Percentiles rank a stretch among this genome's conserved stretches.
phyloP scores from a whole-genome alignment of 345 rosid genomes.

The Tarenaya hassleriana region DNA sequence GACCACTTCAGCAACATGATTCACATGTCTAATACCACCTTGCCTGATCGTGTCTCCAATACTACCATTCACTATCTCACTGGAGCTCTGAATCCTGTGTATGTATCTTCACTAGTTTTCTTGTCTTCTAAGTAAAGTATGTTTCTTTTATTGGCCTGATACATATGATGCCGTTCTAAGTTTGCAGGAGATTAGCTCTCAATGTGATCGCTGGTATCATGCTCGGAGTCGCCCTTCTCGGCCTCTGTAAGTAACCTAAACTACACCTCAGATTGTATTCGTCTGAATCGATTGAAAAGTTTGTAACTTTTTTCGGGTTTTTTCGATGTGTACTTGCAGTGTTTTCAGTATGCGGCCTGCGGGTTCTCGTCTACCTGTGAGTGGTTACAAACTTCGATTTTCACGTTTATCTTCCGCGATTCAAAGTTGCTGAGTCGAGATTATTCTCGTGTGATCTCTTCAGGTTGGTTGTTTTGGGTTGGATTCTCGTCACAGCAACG shows the following conservation, averaged over 20 bases:
- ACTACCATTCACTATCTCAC: conserved; percentile 28
- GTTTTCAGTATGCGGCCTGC: conserved; percentile 40
- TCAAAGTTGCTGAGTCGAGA: no score
- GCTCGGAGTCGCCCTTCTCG: conserved; percentile 40
- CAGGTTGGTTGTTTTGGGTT: conserved; percentile 46
- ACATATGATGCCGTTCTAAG: no score
- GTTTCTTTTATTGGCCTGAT: background rate
- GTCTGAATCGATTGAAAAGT: background rate
- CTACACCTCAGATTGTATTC: background rate
- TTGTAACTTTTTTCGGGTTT: background rate
- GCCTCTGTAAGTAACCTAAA: conserved; percentile 53
- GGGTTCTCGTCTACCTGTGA: conserved; percentile 41
- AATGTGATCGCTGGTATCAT: conserved; percentile 34
- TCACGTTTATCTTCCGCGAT: no score
- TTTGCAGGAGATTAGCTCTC: conserved; percentile 38
- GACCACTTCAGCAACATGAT: conserved; percentile 31
- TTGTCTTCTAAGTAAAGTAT: conserved; percentile 3
- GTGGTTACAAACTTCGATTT: no score
- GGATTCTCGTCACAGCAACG: conserved; percentile 47
- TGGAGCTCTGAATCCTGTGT: conserved; percentile 36
- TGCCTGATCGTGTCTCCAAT: conserved; percentile 31
- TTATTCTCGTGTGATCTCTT: background rate
- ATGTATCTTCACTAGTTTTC: background rate
- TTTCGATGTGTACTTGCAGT: conserved; percentile 25
- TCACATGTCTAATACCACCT: conserved; percentile 31